Evolutionary conservation across 2,329 filamentous ascomycete genomes (phyloP).

Genomic region (Penicillium frequentans): DNA sequence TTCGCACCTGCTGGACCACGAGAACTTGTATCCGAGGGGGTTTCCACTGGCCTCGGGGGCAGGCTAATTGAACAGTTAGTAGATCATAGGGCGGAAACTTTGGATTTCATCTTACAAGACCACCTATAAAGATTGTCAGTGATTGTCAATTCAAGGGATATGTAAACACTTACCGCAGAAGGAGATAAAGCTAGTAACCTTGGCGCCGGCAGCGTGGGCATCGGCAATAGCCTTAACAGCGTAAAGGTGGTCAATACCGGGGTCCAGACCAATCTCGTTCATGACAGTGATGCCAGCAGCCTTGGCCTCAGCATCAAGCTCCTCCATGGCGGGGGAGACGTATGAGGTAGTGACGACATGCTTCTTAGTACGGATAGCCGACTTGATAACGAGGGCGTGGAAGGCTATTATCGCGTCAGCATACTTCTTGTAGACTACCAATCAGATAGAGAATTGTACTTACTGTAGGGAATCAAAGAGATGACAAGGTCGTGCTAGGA

Average conservation of each 20-base stretch:
- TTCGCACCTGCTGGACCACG: constrained; percentile 58
- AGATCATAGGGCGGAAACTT: neutral
- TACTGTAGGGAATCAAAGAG: constrained; percentile 80
- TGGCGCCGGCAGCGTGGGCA: constrained; percentile 84
- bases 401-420: constrained; percentile 39
- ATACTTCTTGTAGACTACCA: neutral
- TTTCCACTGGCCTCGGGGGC: constrained; percentile 77
- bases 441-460: neutral
- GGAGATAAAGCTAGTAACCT: constrained; percentile 76
- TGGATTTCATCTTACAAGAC: neutral
- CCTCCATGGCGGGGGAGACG: constrained; percentile 87
- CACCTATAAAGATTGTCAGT: neutral
- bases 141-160: neutral
- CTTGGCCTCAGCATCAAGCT: constrained; percentile 79
- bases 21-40: constrained; percentile 92
- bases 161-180: constrained; percentile 67
- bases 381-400: constrained; percentile 88
- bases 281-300: constrained; percentile 93
- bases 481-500: constrained; percentile 69
- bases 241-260: constrained; percentile 57
- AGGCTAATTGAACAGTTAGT: constrained; percentile 35
- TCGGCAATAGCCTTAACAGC: constrained; percentile 78
- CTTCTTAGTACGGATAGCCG: constrained; percentile 90
- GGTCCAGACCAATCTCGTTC: constrained; percentile 81
- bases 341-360: constrained; percentile 95